These are phyloP conservation scores for Eruca vesicaria DNA, from an alignment of 441 rosid species.

Conservation along the genomic window DNA sequence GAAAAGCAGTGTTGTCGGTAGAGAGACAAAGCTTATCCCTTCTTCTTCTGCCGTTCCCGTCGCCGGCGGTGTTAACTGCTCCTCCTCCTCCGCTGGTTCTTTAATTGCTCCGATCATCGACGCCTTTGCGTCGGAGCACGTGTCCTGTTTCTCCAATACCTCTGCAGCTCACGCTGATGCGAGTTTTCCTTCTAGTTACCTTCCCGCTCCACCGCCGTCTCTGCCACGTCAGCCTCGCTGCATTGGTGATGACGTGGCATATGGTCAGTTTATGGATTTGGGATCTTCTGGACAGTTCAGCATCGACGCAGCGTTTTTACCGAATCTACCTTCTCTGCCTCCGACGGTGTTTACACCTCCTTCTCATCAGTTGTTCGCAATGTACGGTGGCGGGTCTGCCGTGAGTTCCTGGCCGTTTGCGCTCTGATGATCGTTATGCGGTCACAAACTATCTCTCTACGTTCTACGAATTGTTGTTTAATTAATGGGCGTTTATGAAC, in stretches of 20 bases:
- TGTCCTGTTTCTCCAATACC: slow-evolving; percentile 99
- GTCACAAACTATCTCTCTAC: neutral
- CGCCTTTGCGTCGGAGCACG: slow-evolving; percentile 66
- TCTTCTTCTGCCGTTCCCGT: slow-evolving; percentile 29
- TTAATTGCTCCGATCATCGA: slow-evolving; percentile 53
- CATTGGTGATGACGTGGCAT: slow-evolving; percentile 12
- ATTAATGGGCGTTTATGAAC: no score
- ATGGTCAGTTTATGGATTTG: slow-evolving; percentile 13
- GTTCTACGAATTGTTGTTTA: neutral
- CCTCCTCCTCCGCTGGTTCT: slow-evolving; percentile 27
- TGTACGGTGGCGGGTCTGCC: slow-evolving; percentile 30
- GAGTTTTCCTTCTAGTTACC: slow-evolving; percentile 6
- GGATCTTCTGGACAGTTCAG: slow-evolving; percentile 20
- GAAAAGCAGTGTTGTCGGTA: slow-evolving; percentile 46
- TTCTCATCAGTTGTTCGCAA: slow-evolving; percentile 23
- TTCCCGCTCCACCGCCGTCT: slow-evolving; percentile 35
- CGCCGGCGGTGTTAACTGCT: slow-evolving; percentile 21
- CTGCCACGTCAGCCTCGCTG: slow-evolving; percentile 22
- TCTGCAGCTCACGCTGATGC: slow-evolving; percentile 27
- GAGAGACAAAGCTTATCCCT: slow-evolving; percentile 25
- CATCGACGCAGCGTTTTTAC: slow-evolving; percentile 51
- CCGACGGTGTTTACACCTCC: slow-evolving; percentile 22
- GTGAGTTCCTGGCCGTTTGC: slow-evolving; percentile 39
- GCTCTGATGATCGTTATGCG: slow-evolving; percentile 22
- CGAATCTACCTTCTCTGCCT: slow-evolving; percentile 37